Evolutionary conservation across 192 early-diverging fungal genomes (phyloP), one percentile per base, ranked within the genome.

Genomic region (Umbelopsis sp.): DNA sequence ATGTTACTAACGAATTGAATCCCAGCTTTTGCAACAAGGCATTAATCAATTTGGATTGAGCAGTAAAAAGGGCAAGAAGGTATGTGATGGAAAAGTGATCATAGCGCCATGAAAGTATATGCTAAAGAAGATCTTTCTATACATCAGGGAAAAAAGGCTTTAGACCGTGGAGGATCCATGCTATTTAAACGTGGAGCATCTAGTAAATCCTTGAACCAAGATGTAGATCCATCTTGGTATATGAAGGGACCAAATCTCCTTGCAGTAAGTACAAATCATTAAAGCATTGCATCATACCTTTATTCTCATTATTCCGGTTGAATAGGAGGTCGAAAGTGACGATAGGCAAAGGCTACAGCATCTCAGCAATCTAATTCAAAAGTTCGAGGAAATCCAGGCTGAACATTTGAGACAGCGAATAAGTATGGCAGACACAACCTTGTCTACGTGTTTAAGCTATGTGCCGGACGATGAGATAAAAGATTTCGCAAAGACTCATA

Each of bases 391-490:
- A 13, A 30, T 64, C n/a, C 46, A 48, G n/a, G 48, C 41, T n/a
- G 58, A 71, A 9, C 70, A 71, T 16, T 8, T 71, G 20, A 20
- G 21, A 7, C 55, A 71, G 20, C 55, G 35, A 61, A 49, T 30
- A 4, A 45, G 58, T 9, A 71, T 71, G 44, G 70, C 70, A 23
- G 48, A 64, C 64, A 21, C 15, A 27, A 71, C 70, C 0, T 35
- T 64, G 23, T 37, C 70, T 3, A 23, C 52, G 27, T 77, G 78
- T 61, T 83, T 82, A 10, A 49, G 33, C 10, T 69, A 61, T n/a
- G 55, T 27, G 3, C 23, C 27, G 2, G 55, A 61, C 11, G 27
- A 61, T 8, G 55, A 61, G n/a, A 30, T 61, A 18, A 33, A 61
- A 4, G 30, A 35, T n/a, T 61, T 61, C 8, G 55, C 55, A 10